These are phyloP conservation scores for Acanthamoeba polyphaga DNA, from an alignment of 208 protist species.

Conservation along the genomic window DNA sequence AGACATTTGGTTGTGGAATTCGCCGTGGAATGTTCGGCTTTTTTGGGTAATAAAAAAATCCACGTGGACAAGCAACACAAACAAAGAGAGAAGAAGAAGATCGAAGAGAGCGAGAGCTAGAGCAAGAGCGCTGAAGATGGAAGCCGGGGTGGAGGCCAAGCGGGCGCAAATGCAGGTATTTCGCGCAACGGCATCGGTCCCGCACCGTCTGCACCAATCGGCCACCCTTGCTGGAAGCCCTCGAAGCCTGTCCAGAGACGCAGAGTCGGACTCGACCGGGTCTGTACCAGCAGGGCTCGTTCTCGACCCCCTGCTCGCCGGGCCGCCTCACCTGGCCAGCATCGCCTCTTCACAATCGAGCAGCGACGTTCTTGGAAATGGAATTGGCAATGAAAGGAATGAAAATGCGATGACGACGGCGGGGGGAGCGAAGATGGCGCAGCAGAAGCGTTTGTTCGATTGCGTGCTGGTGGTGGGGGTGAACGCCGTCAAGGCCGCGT, in stretches of 20 bases:
- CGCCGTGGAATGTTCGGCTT: too few species aligned
- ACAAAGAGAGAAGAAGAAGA: neutral
- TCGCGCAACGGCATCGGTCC: neutral
- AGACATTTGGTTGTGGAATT: too few species aligned
- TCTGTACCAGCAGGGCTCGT: too few species aligned
- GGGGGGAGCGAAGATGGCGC: neutral
- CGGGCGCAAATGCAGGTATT: neutral
- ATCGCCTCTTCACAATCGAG: neutral
- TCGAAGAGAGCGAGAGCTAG: neutral
- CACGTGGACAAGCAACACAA: neutral
- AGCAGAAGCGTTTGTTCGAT: constrained; percentile 59
- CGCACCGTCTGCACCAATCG: neutral
- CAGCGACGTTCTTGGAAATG: neutral
- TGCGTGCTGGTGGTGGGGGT: constrained; percentile 68
- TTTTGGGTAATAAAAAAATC: too few species aligned
- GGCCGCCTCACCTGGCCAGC: neutral
- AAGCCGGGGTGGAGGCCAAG: neutral
- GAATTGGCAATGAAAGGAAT: neutral
- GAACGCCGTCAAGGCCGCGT: neutral
- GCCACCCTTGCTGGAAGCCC: neutral
- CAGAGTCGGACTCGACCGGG: neutral
- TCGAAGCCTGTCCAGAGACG: neutral
- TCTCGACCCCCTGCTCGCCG: neutral
- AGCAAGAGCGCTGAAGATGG: neutral
- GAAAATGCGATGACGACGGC: neutral